Conservation (phyloP, 305 asterid species). For the Nicotiana rustica region DNA sequence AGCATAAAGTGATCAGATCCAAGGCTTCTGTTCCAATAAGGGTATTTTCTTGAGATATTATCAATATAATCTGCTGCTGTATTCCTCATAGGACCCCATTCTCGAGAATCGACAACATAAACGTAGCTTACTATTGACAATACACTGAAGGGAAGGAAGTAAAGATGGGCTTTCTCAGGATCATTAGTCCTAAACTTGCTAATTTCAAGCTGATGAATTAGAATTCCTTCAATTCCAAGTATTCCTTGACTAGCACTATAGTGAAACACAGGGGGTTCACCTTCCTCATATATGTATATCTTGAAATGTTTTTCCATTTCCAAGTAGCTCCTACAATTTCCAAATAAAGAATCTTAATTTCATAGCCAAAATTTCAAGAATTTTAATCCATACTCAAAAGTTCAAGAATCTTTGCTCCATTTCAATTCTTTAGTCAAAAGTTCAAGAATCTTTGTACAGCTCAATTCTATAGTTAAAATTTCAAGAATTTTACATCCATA, state of each 20-base stretch:
- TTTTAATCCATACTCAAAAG: neutral
- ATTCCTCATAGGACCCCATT: slow-evolving; percentile 53
- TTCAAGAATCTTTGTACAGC: neutral
- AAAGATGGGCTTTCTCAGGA: slow-evolving; percentile 58
- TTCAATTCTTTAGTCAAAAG: neutral
- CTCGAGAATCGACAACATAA: slow-evolving; percentile 47
- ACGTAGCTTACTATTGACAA: slow-evolving; percentile 60
- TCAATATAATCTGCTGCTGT: slow-evolving; percentile 59
- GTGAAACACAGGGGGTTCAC: slow-evolving; percentile 74
- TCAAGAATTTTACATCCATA: too few relatives aligned
- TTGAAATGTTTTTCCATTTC: slow-evolving; percentile 74
- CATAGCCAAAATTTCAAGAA: neutral
- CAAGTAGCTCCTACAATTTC: slow-evolving; percentile 62
- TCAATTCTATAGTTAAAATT: neutral
- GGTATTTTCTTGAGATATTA: slow-evolving; percentile 56
- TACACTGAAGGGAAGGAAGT: slow-evolving; percentile 63
- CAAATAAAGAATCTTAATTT: neutral
- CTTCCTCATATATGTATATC: slow-evolving; percentile 71
- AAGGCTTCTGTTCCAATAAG: slow-evolving; percentile 73
- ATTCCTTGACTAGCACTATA: slow-evolving; percentile 61
- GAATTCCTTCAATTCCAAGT: slow-evolving; percentile 68
- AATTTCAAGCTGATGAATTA: slow-evolving; percentile 69
- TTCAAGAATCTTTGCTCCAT: neutral
- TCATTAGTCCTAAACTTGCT: slow-evolving; percentile 60
- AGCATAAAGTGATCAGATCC: slow-evolving; percentile 78